phyloP scores from a whole-genome alignment of 2,329 filamentous ascomycete species.

The Colletotrichum lindemuthianum region DNA sequence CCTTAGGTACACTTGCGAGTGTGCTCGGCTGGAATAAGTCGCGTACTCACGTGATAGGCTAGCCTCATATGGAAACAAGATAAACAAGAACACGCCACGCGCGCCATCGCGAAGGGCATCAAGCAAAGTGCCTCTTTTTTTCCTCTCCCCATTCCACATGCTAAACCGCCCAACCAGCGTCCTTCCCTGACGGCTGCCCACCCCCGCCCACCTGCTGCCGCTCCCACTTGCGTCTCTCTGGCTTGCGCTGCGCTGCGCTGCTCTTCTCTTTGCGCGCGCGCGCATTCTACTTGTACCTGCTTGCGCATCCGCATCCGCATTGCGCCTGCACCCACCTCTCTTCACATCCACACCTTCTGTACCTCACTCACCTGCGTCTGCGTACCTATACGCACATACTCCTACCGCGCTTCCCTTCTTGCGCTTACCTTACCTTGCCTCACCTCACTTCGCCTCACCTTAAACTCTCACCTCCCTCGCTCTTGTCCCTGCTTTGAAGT shows the following conservation, averaged over 20 bases:
- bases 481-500: slow-evolving; percentile 2
- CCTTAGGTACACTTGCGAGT: too few species aligned
- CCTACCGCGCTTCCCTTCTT: slow-evolving; percentile 26
- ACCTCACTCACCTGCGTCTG: slow-evolving; percentile 4
- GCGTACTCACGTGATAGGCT: slow-evolving; percentile 34
- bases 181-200: slow-evolving; percentile 18
- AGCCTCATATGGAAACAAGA: slow-evolving; percentile 28
- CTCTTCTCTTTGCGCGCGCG: slow-evolving; percentile 26
- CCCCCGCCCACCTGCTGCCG: slow-evolving; percentile 18
- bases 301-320: slow-evolving; percentile 30
- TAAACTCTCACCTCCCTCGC: slow-evolving; percentile 1
- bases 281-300: slow-evolving; percentile 23
- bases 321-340: slow-evolving; percentile 21
- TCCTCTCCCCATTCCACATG: slow-evolving; percentile 19
- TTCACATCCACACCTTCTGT: slow-evolving; percentile 18
- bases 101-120: slow-evolving; percentile 34
- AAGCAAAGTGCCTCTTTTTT: slow-evolving; percentile 12
- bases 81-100: slow-evolving; percentile 36
- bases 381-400: slow-evolving; percentile 27
- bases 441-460: slow-evolving; percentile 5
- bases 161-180: slow-evolving; percentile 18
- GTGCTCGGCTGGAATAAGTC: background rate
- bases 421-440: slow-evolving; percentile 22
- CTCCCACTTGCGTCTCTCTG: slow-evolving; percentile 6
- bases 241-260: slow-evolving; percentile 5